phyloP scores from a whole-genome alignment of 2,329 filamentous ascomycete species.

The Ophiobolus disseminans region DNA sequence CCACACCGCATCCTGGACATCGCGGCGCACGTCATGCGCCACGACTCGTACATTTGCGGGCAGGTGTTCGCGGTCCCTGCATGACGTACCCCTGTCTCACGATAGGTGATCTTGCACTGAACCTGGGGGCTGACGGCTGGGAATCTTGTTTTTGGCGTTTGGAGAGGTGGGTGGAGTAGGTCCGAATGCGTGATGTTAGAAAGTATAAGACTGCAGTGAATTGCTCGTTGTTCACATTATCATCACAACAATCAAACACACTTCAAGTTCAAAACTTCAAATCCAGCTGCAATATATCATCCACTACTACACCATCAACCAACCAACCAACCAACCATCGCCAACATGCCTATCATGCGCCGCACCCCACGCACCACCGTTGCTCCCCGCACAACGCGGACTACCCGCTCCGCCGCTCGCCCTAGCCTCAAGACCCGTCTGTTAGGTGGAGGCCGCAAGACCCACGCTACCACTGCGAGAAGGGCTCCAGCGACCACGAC shows the following conservation, averaged over 20 bases:
- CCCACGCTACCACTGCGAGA: conserved; percentile 40
- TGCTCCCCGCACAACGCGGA: conserved; percentile 39
- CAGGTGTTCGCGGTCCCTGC: conserved; percentile 25
- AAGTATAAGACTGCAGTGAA: conserved; percentile 15
- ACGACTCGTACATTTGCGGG: conserved; percentile 14
- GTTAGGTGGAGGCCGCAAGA: conserved; percentile 41
- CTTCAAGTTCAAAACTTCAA: conserved; percentile 8
- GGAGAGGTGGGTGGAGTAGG: conserved; percentile 3
- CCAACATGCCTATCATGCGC: conserved; percentile 39
- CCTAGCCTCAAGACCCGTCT: conserved; percentile 64
- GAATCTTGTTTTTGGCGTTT: conserved; percentile 32
- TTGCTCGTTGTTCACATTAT: neutral
- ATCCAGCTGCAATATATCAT: conserved; percentile 6
- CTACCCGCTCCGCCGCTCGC: conserved; percentile 48
- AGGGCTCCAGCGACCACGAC: conserved; percentile 36
- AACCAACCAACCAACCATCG: conserved; percentile 6
- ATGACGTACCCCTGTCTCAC: conserved; percentile 29
- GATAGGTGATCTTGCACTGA: conserved; percentile 13
- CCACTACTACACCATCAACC: conserved; percentile 5
- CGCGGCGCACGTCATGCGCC: conserved; percentile 24
- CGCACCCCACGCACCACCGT: conserved; percentile 29
- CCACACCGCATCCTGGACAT: conserved; percentile 14
- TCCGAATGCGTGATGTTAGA: neutral
- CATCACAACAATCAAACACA: conserved; percentile 4
- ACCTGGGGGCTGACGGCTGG: conserved; percentile 11